phyloP scores from a whole-genome alignment of 2,329 filamentous ascomycete genomes.

The Phyllosticta citrichinensis region DNA sequence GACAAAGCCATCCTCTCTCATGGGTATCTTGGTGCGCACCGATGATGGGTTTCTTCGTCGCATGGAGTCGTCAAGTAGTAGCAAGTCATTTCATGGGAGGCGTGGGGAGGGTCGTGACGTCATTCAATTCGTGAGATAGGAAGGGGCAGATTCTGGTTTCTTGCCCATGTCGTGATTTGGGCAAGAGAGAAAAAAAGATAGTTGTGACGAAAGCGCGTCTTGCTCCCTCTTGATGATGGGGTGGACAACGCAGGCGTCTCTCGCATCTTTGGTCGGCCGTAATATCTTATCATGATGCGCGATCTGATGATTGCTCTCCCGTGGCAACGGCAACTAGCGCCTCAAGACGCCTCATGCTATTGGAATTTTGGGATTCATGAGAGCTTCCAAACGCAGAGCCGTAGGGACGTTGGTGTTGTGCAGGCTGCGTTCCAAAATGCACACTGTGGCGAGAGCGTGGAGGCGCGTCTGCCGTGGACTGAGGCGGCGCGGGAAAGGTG shows the following conservation, averaged over 20 bases:
- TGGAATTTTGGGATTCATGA: slow-evolving; percentile 15
- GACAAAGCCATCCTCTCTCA: slow-evolving; percentile 18
- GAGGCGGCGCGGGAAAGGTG: slow-evolving; percentile 16
- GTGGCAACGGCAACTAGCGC: slow-evolving; percentile 57
- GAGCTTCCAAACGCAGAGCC: slow-evolving; percentile 15
- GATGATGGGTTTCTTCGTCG: slow-evolving; percentile 18
- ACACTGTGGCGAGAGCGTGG: slow-evolving; percentile 12
- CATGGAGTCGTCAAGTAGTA: slow-evolving; percentile 10
- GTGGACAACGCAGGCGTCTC: slow-evolving; percentile 13
- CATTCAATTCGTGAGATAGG: slow-evolving; percentile 8
- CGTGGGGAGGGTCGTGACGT: slow-evolving; percentile 11
- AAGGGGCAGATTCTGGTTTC: not conserved
- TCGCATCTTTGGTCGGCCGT: slow-evolving; percentile 8
- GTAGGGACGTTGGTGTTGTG: slow-evolving; percentile 19
- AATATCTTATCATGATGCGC: not conserved
- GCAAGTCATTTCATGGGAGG: slow-evolving; percentile 10
- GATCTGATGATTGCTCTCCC: slow-evolving; percentile 34
- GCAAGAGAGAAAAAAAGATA: not conserved
- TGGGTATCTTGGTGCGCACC: slow-evolving; percentile 21
- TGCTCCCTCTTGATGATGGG: slow-evolving; percentile 2
- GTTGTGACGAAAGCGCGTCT: not conserved
- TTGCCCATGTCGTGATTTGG: not conserved
- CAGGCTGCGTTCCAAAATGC: slow-evolving; percentile 17
- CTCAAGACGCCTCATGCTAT: slow-evolving; percentile 48
- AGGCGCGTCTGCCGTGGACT: slow-evolving; percentile 25